Evolutionary conservation across 495 filamentous ascomycete species (phyloP).

Genomic region (Penicillium pulvis): DNA sequence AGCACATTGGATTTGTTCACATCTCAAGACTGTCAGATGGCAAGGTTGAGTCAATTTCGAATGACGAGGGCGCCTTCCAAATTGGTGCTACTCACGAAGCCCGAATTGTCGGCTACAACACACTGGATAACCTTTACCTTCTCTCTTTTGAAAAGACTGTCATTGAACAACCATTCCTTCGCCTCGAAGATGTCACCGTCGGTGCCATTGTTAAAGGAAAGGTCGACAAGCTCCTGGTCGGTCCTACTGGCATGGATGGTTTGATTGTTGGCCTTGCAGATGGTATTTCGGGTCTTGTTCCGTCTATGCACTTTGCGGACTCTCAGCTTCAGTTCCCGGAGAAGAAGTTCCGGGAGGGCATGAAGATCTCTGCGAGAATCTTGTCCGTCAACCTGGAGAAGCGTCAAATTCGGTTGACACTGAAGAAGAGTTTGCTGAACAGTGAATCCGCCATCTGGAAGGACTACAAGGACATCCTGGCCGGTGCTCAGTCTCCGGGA

Average conservation of each 20-base stretch:
- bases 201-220: slow-evolving; percentile 82
- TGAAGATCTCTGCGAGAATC: slow-evolving; percentile 79
- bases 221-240: slow-evolving; percentile 80
- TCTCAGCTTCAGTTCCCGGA: slow-evolving; percentile 87
- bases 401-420: slow-evolving; percentile 78
- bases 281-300: slow-evolving; percentile 82
- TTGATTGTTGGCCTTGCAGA: slow-evolving; percentile 82
- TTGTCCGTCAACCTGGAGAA: slow-evolving; percentile 76
- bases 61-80: slow-evolving; percentile 75
- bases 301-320: slow-evolving; percentile 86
- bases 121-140: slow-evolving; percentile 82
- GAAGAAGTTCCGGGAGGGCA: slow-evolving; percentile 89
- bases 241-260: slow-evolving; percentile 70
- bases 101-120: slow-evolving; percentile 82
- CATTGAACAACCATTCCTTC: slow-evolving; percentile 84
- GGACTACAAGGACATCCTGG: slow-evolving; percentile 67
- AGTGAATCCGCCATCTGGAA: slow-evolving; percentile 75
- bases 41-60: slow-evolving; percentile 77
- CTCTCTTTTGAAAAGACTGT: slow-evolving; percentile 79
- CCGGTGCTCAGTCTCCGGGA: slow-evolving; percentile 75
- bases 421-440: slow-evolving; percentile 94
- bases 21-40: slow-evolving; percentile 87
- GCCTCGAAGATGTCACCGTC: slow-evolving; percentile 82
- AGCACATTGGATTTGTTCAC: slow-evolving; percentile 83
- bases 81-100: slow-evolving; percentile 75